These are phyloP conservation scores for Tolypocladium amazonense DNA, from an alignment of 2,329 filamentous ascomycete genomes.

Conservation along the genomic window DNA sequence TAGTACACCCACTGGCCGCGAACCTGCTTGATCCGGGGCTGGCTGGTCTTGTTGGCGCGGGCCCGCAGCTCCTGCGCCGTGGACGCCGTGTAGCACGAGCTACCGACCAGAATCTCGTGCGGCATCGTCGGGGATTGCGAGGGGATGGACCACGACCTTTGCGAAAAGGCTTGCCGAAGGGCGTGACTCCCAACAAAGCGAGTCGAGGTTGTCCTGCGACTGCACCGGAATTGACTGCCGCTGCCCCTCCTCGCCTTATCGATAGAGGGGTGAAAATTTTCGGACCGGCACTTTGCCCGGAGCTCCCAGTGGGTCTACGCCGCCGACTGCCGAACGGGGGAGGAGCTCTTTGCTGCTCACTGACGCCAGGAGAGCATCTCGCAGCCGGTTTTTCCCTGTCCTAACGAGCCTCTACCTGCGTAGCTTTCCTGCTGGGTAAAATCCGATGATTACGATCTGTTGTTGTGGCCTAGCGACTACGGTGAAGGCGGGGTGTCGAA, in stretches of 20 bases:
- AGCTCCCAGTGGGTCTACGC: not conserved
- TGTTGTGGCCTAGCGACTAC: not conserved
- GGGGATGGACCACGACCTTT: not conserved
- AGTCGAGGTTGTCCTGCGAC: not conserved
- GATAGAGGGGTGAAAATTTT: constrained; percentile 11
- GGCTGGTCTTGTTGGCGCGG: constrained; percentile 31
- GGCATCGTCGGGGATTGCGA: constrained; percentile 15
- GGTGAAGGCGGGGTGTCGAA: not conserved
- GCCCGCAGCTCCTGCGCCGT: constrained; percentile 32
- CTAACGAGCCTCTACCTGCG: not conserved
- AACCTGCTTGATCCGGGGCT: constrained; percentile 35
- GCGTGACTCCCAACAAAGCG: not conserved
- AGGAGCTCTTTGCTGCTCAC: not conserved
- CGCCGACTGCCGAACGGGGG: not conserved
- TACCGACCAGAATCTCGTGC: constrained; percentile 26
- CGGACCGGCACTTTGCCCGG: constrained; percentile 6
- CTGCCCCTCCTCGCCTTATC: constrained; percentile 9
- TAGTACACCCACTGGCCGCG: constrained; percentile 55
- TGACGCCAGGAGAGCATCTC: not conserved
- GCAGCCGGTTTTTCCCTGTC: not conserved
- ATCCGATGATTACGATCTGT: not conserved
- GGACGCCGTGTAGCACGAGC: constrained; percentile 38
- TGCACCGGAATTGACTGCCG: not conserved
- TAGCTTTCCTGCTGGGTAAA: not conserved
- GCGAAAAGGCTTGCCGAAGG: not conserved